Evolutionary conservation across 352 stramenopile species (phyloP).

Genomic region (Phytophthora ramorum): DNA sequence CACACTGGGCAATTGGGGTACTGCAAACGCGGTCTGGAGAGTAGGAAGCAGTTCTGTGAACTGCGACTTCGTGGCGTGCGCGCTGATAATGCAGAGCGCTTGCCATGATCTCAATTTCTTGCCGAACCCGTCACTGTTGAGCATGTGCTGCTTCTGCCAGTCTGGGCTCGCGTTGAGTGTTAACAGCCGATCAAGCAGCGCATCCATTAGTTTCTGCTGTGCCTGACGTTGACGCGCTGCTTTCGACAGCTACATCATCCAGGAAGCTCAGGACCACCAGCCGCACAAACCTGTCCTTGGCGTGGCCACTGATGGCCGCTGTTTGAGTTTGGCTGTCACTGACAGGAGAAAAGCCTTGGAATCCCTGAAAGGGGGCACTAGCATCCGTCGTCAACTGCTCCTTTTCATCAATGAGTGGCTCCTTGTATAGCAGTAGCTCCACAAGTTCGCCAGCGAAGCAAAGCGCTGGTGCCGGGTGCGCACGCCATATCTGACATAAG

Average conservation of each 20-base stretch:
- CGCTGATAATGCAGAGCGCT: constrained; percentile 74
- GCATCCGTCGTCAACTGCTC: constrained; percentile 45
- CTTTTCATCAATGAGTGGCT: constrained; percentile 76
- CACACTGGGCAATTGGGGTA: constrained; percentile 69
- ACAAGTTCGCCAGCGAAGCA: constrained; percentile 74
- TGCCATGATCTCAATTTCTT: constrained; percentile 83
- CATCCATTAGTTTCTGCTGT: constrained; percentile 46
- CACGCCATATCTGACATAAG: constrained; percentile 71
- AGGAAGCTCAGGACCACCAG: constrained; percentile 75
- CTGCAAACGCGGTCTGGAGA: constrained; percentile 61
- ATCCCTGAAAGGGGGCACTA: constrained; percentile 29
- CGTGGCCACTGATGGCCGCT: constrained; percentile 33
- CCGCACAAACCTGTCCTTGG: constrained; percentile 74
- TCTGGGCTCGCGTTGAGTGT: constrained; percentile 65
- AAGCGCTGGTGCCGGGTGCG: constrained; percentile 50
- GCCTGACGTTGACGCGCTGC: background rate
- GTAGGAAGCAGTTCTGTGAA: constrained; percentile 30
- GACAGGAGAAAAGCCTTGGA: constrained; percentile 23
- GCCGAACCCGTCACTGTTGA: constrained; percentile 86
- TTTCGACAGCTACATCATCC: constrained; percentile 55
- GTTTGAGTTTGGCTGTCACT: constrained; percentile 13
- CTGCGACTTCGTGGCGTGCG: constrained; percentile 45
- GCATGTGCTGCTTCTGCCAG: constrained; percentile 84
- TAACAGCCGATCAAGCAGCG: constrained; percentile 50
- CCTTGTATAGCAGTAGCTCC: constrained; percentile 76